phyloP scores from a whole-genome alignment of 2,329 filamentous ascomycete species.

The Cryphonectria parasitica region DNA sequence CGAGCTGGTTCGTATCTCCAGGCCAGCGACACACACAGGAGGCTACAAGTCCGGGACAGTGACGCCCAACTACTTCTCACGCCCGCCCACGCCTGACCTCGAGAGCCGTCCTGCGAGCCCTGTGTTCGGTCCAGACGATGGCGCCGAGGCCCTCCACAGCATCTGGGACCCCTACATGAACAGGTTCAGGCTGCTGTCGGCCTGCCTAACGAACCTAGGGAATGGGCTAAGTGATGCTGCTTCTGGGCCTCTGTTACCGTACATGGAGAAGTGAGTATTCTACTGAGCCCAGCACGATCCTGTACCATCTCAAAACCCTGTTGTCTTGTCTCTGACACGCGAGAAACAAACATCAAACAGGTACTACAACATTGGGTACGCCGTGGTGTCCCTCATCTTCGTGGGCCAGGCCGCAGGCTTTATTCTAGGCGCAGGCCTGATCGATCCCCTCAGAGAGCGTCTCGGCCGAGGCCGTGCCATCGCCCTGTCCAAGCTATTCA shows the following conservation, averaged over 20 bases:
- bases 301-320: not conserved
- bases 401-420: slow-evolving; percentile 78
- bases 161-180: slow-evolving; percentile 69
- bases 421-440: slow-evolving; percentile 70
- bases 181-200: slow-evolving; percentile 67
- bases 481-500: slow-evolving; percentile 59
- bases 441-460: slow-evolving; percentile 64
- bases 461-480: slow-evolving; percentile 70
- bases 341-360: slow-evolving; percentile 36
- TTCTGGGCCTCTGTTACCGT: slow-evolving; percentile 78
- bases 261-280: slow-evolving; percentile 65
- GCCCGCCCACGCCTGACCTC: slow-evolving; percentile 38
- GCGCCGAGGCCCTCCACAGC: slow-evolving; percentile 55
- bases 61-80: not conserved
- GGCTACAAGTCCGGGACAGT: slow-evolving; percentile 4
- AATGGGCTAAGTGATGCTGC: slow-evolving; percentile 77
- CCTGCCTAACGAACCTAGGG: slow-evolving; percentile 67
- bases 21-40: slow-evolving; percentile 16
- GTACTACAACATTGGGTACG: slow-evolving; percentile 76
- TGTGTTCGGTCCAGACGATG: slow-evolving; percentile 36
- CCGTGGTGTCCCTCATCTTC: slow-evolving; percentile 80
- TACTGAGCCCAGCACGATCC: not conserved
- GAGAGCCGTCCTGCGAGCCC: slow-evolving; percentile 60
- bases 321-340: slow-evolving; percentile 17
- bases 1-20: slow-evolving; percentile 36